Evolutionary conservation across 2,329 filamentous ascomycete genomes (phyloP), one percentile per base, ranked within the genome.

Genomic region (Hypoxylon sp.): DNA sequence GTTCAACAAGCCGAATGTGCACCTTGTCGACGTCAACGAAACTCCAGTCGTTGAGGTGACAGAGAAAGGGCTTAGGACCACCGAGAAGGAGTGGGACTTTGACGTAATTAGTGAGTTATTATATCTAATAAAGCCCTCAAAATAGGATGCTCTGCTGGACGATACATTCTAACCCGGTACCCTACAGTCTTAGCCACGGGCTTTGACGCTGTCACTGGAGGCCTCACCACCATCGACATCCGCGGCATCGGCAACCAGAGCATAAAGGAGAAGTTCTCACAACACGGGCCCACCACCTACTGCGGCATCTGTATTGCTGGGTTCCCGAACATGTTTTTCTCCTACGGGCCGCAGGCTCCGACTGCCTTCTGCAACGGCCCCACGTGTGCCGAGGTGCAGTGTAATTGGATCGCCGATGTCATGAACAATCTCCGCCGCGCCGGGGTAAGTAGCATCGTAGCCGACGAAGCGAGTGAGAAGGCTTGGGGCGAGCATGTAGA

Each of bases 291-390:
- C 0, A 72, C 73, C 7, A 81, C 82, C 0, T 79, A 79, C 56
- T 79, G 84, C 19, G 83, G 84, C 2, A 79, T 82, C 46, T 74
- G 77, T 0, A 74, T 79, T 10, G 67, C 77, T 1, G 79, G 79
- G 0, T 85, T 80, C 67, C 83, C 83, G 1, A 85, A 85, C 67
- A 78, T 85, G 75, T 83, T 84, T 71, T 80, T 81, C 71, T 74
- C 76, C 6, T 81, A 80, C 60, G 81, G 81, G 0, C 81, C 81
- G 0, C 81, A 83, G 36, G 78, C 73, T 1, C 82, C 81, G 2
- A 80, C 79, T 0, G 75, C 78, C 0, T 72, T 82, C 60, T 57
- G 75, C 66, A 83, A 83, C 52, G 81, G 80, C 1, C 82, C 81
- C 0, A 79, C 78, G 0, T 81, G 78, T 52, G 77, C 78, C 1